These are phyloP conservation scores for Gaeumannomyces sp. DNA, from an alignment of 2,329 filamentous ascomycete species.

Conservation along the genomic window DNA sequence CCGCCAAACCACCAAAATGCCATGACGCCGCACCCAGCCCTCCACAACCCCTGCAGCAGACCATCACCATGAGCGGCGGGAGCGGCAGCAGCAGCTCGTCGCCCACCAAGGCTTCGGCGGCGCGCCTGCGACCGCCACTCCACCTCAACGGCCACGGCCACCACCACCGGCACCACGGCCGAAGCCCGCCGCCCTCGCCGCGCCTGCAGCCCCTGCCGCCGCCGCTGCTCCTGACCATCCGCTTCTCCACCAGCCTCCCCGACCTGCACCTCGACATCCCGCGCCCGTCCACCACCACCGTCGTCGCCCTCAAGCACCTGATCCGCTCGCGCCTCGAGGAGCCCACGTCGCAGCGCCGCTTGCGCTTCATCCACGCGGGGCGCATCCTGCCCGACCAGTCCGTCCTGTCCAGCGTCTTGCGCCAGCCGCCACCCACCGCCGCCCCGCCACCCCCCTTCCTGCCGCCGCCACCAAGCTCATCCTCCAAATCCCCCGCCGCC, in stretches of 20 bases:
- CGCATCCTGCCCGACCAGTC: constrained; percentile 73
- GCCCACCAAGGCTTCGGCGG: neutral
- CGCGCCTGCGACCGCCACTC: constrained; percentile 6
- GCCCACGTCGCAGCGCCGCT: constrained; percentile 54
- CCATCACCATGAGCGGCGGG: constrained; percentile 11
- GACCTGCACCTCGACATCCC: constrained; percentile 76
- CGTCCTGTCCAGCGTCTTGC: constrained; percentile 62
- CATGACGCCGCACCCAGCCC: neutral
- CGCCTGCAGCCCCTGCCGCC: constrained; percentile 6
- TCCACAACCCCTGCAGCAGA: neutral
- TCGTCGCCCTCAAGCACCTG: constrained; percentile 72
- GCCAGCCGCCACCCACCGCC: constrained; percentile 49
- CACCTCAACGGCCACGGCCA: constrained; percentile 2
- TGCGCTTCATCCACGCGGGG: constrained; percentile 86
- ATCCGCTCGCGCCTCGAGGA: constrained; percentile 67
- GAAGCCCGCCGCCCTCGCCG: constrained; percentile 10
- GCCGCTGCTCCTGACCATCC: constrained; percentile 70
- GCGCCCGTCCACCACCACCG: constrained; percentile 61
- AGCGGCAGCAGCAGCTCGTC: constrained; percentile 11
- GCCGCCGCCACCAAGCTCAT: constrained; percentile 16
- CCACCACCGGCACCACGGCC: constrained; percentile 6
- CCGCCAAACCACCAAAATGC: no score
- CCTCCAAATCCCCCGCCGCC: neutral
- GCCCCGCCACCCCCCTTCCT: constrained; percentile 14
- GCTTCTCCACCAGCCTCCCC: constrained; percentile 79